Conservation (phyloP, 495 filamentous ascomycete genomes). For the Podospora pseudoanserina region DNA sequence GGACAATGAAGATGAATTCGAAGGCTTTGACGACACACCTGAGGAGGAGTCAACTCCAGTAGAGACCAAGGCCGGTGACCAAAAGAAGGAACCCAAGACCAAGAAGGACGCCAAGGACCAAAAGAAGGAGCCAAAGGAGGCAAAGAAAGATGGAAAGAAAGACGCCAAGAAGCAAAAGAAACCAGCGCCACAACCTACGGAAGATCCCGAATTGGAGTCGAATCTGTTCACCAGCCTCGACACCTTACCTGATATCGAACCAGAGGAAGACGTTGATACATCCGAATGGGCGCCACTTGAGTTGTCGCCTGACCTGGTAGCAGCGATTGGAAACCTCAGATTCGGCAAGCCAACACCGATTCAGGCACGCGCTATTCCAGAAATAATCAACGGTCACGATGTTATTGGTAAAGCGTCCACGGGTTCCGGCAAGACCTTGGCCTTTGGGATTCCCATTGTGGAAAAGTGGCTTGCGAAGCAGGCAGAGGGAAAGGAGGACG, state of each 20-base stretch:
- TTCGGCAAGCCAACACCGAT: slow-evolving; percentile 80
- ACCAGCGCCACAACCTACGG: slow-evolving; percentile 31
- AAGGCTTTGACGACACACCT: slow-evolving; percentile 50
- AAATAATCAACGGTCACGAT: slow-evolving; percentile 69
- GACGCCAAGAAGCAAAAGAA: slow-evolving; percentile 33
- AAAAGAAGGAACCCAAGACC: slow-evolving; percentile 14
- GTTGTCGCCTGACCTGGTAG: slow-evolving; percentile 64
- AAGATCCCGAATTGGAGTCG: slow-evolving; percentile 39
- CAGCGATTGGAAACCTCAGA: slow-evolving; percentile 69
- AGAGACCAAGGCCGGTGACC: slow-evolving; percentile 2
- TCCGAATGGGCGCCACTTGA: slow-evolving; percentile 73
- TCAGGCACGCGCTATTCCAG: slow-evolving; percentile 71
- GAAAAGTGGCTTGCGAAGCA: slow-evolving; percentile 55
- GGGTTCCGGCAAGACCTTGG: slow-evolving; percentile 80
- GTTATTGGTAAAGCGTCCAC: slow-evolving; percentile 79
- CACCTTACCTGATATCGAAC: slow-evolving; percentile 36
- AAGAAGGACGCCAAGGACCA: slow-evolving; percentile 11
- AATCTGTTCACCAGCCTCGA: slow-evolving; percentile 41
- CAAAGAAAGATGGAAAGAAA: slow-evolving; percentile 29
- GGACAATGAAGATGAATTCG: slow-evolving; percentile 45
- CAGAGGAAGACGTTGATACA: slow-evolving; percentile 53
- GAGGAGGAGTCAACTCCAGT: slow-evolving; percentile 15
- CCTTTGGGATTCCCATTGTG: slow-evolving; percentile 75
- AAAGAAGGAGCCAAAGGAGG: slow-evolving; percentile 14
- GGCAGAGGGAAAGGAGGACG: slow-evolving; percentile 33